Conservation (phyloP, 441 rosid species). For the Gossypium davidsonii region DNA sequence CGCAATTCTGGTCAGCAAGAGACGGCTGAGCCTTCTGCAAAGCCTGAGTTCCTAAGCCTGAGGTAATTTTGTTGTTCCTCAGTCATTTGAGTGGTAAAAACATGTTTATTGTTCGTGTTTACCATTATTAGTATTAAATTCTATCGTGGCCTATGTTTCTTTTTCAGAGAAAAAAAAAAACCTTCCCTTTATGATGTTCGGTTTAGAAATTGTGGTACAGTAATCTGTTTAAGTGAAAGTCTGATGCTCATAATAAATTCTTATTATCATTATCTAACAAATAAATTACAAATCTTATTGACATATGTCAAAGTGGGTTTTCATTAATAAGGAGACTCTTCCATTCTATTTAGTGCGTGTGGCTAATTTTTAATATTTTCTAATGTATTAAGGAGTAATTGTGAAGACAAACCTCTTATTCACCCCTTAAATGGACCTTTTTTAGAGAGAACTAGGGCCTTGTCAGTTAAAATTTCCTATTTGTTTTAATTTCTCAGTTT, state of each 20-base stretch:
- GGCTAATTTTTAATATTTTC: not conserved
- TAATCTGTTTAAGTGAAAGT: not conserved
- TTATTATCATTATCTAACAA: not conserved
- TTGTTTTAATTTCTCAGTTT: slow-evolving; percentile 1
- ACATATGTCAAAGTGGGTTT: not conserved
- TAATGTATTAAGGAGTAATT: not conserved
- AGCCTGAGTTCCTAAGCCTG: slow-evolving; percentile 77
- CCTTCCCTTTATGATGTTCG: not conserved
- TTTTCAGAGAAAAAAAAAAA: not conserved
- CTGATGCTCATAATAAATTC: not conserved
- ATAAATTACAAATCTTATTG: not conserved
- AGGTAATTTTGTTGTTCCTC: slow-evolving; percentile 43
- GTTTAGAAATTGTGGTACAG: not conserved
- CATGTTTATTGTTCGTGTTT: not conserved
- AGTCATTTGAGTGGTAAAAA: slow-evolving; percentile 5
- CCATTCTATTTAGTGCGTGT: not conserved
- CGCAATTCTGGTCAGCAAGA: slow-evolving; percentile 55
- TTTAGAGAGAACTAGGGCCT: not conserved
- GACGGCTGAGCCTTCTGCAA: slow-evolving; percentile 61
- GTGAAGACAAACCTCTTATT: not conserved
- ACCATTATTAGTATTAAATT: not conserved
- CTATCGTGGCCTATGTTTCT: not conserved
- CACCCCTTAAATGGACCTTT: not conserved
- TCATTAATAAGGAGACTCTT: not conserved
- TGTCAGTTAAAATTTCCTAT: not conserved